phyloP scores from a whole-genome alignment of 2,329 filamentous ascomycete genomes.

The Amylocarpus encephaloides region DNA sequence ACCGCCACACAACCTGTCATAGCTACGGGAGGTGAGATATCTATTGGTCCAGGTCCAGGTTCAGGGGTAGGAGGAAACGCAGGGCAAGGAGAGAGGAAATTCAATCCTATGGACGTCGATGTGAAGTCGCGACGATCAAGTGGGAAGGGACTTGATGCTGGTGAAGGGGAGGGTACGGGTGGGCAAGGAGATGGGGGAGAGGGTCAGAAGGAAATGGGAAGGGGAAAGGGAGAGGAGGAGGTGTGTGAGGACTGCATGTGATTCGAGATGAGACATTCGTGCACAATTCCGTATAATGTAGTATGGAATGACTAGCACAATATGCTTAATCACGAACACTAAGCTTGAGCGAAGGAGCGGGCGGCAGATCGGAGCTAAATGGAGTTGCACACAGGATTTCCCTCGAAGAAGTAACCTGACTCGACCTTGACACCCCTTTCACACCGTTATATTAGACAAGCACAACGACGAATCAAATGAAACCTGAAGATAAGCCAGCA shows the following conservation, averaged over 20 bases:
- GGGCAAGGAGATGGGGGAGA: neutral
- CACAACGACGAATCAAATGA: too few species aligned
- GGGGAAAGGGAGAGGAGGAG: conserved; percentile 1
- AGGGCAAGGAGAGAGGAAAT: conserved; percentile 5
- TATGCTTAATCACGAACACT: too few species aligned
- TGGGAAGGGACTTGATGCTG: neutral
- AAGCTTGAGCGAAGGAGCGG: too few species aligned
- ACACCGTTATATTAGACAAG: too few species aligned
- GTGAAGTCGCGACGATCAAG: neutral
- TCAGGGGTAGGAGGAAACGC: neutral
- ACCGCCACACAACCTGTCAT: neutral
- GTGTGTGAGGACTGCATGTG: conserved; percentile 17
- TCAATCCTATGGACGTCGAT: conserved; percentile 13
- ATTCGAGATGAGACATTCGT: neutral
- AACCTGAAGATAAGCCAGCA: too few species aligned
- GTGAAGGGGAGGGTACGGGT: neutral
- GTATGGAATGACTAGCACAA: too few species aligned
- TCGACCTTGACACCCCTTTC: too few species aligned
- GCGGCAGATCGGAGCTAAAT: neutral
- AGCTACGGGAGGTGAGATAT: neutral
- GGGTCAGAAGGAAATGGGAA: conserved; percentile 3
- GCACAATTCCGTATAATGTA: neutral
- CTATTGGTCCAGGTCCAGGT: neutral
- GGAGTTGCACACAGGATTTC: too few species aligned
- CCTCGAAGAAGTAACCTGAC: too few species aligned